Evolutionary conservation across 2,329 filamentous ascomycete species (phyloP).

Genomic region (Neofusicoccum kwambonambiense): DNA sequence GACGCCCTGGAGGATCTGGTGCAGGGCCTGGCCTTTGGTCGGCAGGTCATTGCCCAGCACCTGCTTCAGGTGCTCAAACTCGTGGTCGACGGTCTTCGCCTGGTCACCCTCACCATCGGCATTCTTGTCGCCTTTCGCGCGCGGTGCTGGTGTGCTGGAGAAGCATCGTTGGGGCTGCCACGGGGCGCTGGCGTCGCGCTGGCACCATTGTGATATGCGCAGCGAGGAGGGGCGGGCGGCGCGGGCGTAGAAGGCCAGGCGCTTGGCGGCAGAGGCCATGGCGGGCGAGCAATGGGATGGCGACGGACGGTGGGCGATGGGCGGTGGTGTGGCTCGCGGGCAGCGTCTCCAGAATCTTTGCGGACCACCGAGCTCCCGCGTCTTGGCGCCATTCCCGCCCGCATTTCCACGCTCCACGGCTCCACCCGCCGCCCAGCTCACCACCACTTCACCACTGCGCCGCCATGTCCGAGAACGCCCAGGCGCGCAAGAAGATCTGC

Average conservation of each 20-base stretch:
- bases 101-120: neutral
- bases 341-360: conserved; percentile 16
- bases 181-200: neutral
- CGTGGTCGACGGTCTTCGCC: neutral
- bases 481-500: conserved; percentile 50
- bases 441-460: neutral
- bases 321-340: neutral
- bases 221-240: neutral
- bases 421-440: neutral
- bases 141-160: conserved; percentile 2
- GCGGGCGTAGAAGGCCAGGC: conserved; percentile 16
- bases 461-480: neutral
- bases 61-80: conserved; percentile 14
- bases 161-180: conserved; percentile 17
- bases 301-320: neutral
- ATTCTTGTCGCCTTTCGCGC: conserved; percentile 9
- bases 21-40: neutral
- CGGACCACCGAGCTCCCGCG: conserved; percentile 1
- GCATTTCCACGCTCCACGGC: neutral
- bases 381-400: conserved; percentile 5
- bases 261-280: conserved; percentile 18
- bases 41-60: conserved; percentile 14
- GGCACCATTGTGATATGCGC: neutral
- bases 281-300: conserved; percentile 6
- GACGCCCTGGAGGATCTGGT: conserved; percentile 1